Conservation (phyloP, 768 basidiomycete genomes). For the Chalciporus chontae region DNA sequence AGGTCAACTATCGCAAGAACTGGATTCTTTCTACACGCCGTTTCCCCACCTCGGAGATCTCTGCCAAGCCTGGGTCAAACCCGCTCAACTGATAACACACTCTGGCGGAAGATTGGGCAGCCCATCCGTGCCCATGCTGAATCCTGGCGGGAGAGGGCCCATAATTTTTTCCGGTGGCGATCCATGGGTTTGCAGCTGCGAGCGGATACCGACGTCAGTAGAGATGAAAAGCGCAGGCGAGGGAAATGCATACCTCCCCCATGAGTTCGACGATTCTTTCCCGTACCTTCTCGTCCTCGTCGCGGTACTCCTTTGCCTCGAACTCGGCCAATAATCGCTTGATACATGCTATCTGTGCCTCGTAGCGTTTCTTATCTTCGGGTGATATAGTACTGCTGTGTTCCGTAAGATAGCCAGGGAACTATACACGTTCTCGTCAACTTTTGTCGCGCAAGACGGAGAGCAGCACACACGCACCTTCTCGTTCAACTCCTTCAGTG, state of each 20-base stretch:
- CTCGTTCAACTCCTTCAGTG: slow-evolving; percentile 66
- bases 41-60: too few species aligned
- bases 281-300: slow-evolving; percentile 45
- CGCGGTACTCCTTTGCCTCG: slow-evolving; percentile 55
- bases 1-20: too few species aligned
- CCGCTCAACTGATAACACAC: slow-evolving; percentile 11
- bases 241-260: slow-evolving; percentile 52
- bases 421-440: slow-evolving; percentile 42
- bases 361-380: slow-evolving; percentile 62
- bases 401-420: slow-evolving; percentile 68
- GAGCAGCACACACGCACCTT: slow-evolving; percentile 12
- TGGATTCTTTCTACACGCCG: too few species aligned
- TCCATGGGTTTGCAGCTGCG: slow-evolving; percentile 63
- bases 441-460: background rate
- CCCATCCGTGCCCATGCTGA: slow-evolving; percentile 53
- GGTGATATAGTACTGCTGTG: slow-evolving; percentile 50
- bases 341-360: slow-evolving; percentile 56
- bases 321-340: slow-evolving; percentile 61
- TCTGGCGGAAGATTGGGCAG: slow-evolving; percentile 42
- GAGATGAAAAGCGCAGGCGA: background rate
- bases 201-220: background rate
- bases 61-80: background rate
- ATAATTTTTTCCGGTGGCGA: slow-evolving; percentile 79
- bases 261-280: slow-evolving; percentile 63
- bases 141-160: slow-evolving; percentile 78